Base-by-base conservation (phyloP, 2,329 filamentous ascomycete genomes). In the Emericellopsis cladophorae region DNA sequence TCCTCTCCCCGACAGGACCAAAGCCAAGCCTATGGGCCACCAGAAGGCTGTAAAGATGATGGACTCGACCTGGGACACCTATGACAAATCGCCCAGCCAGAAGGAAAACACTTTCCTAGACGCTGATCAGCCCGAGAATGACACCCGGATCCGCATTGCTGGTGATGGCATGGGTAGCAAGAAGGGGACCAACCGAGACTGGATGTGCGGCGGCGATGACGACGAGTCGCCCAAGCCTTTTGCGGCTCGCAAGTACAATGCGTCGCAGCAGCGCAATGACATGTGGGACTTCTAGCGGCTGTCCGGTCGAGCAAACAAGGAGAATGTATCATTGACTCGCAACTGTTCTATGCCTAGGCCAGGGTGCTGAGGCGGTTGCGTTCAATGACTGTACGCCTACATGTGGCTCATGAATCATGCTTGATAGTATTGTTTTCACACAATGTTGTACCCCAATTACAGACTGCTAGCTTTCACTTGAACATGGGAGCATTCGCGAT, bases 21-120 rank as follows among this genome's bases (percentile, higher is more conserved):
- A 67, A 53, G 64, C 62, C 16, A 54, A 78, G 16, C 58, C 71
- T 40, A 70, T 76, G 41, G 74, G 78, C 46, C 76, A 75, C 48
- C 70, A 75, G 57, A 85, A 86, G 62, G 79, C 72, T 4, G 74
- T 84, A 40, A 79, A 83, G 60, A 81, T 76, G 68, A 82, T 87
- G 77, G 74, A 83, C 51, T 65, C 79, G 37, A 76, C 69, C 56
- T 79, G 76, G 76, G 61, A 64, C 2, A 48, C 64, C 11, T 70
- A 74, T 46, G 74, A 79, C 42, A 54, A 68, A 49, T 78, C 75
- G 2, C 72, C 74, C 7, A 44, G 42, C 35, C 31, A 41, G n/a
- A 70, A 74, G 53, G 45, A 53, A 18, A 41, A 41, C 36, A 36
- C 34, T 37, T 39, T 15, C 23, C n/a, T 29, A 9, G 26, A 29